Evolutionary conservation across 208 protist species (phyloP).

Genomic region (Leishmania tarentolae): DNA sequence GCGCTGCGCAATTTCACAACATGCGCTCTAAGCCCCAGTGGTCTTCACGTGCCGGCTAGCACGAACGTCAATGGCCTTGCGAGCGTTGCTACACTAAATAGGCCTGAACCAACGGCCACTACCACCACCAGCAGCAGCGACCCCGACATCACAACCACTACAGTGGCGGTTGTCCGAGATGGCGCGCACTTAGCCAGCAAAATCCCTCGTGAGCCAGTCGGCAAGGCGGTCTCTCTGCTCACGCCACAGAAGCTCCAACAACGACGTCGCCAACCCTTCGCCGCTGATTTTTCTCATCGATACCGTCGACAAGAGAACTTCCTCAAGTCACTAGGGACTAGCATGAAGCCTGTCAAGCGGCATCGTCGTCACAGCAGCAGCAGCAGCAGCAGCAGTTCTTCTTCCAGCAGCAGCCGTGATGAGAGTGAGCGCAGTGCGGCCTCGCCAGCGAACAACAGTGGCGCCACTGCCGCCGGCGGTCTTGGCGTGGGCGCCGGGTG

Average conservation of each 20-base stretch:
- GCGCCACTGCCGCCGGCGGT: neutral
- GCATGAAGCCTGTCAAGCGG: conserved; percentile 22
- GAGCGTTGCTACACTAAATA: neutral
- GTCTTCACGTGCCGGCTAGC: neutral
- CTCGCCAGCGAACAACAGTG: neutral
- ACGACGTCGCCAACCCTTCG: conserved; percentile 16
- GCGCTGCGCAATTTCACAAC: neutral
- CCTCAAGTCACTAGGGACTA: conserved; percentile 23
- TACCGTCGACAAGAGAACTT: conserved; percentile 30
- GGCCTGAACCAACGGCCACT: neutral
- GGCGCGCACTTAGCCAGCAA: neutral
- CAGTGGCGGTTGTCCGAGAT: neutral
- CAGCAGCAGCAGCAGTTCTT: conserved; percentile 17
- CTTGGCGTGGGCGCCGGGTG: neutral
- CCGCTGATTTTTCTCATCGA: conserved; percentile 23
- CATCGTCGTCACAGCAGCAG: conserved; percentile 26
- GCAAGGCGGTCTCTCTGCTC: conserved; percentile 1
- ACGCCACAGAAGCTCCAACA: conserved; percentile 19
- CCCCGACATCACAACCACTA: neutral
- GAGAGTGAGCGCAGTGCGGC: conserved; percentile 7
- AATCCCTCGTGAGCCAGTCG: neutral
- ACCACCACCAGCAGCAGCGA: neutral
- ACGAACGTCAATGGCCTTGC: neutral
- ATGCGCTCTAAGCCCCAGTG: neutral
- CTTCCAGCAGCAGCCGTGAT: conserved; percentile 7